Base-by-base conservation (phyloP, 345 rosid genomes). In the Syzygium aqueum region DNA sequence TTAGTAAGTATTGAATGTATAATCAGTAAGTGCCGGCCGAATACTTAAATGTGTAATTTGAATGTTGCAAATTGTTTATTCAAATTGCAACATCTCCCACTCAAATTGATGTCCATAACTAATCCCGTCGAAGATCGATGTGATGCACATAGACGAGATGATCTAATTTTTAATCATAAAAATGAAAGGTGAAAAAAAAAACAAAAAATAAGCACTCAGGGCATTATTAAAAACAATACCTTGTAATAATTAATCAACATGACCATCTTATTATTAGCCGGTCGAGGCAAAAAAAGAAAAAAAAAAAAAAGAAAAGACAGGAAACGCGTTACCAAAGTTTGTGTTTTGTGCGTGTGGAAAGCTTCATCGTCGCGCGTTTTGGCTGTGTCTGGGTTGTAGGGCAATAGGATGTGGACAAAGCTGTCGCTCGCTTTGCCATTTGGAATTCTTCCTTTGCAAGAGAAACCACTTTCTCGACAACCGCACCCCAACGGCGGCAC, bases 121-220 rank as follows among this genome's bases (percentile, higher is more conserved):
- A 67, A 17, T 6, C 21, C 10, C 5, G 6, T 5, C 23, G 46
- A 12, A 33, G 6, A 19, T 6, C 25, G 22, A 73, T 9, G 7
- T 2, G 23, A 19, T 61, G 7, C 0, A 8, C 19, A 2, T 0
- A n/a, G 9, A n/a, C 4, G 12, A 19, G 19, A 30, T n/a, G 73
- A n/a, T 16, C 15, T n/a, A n/a, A 61, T 73, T 22, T 19, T 25
- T 10, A 37, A 19, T 19, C 49, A 1, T 19, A 37, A 40, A 37
- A 25, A 19, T 3, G 8, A 73, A 73, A 73, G 25, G 27, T 37
- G 10, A 73, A 33, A 17, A 1, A 9, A 37, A 73, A 37, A 57
- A 4, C 5, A 23, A 56, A 11, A 33, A 12, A 65, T 30, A 30
- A 30, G 10, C 16, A 33, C 23, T 73, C 2, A 27, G 49, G 80